These are phyloP conservation scores for Aspergillus hortae DNA, from an alignment of 2,329 filamentous ascomycete genomes.

Conservation along the genomic window DNA sequence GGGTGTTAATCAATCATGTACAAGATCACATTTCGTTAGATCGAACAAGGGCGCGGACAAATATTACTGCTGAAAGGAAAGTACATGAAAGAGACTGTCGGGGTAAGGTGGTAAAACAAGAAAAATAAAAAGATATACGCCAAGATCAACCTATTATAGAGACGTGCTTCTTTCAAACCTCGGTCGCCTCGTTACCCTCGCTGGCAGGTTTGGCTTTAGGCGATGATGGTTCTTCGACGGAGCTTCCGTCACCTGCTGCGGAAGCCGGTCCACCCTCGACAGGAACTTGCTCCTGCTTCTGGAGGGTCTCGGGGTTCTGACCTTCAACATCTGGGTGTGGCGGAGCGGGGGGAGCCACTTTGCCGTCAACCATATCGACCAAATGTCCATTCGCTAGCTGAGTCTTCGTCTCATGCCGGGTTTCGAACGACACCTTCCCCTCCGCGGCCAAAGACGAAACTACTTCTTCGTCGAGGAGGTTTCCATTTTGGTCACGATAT, in stretches of 20 bases:
- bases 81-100: slow-evolving; percentile 13
- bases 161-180: slow-evolving; percentile 17
- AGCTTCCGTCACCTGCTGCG: slow-evolving; percentile 36
- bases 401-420: slow-evolving; percentile 91
- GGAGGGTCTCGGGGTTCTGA: slow-evolving; percentile 54
- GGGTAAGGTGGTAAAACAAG: neutral
- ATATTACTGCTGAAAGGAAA: slow-evolving; percentile 14
- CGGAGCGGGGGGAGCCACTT: slow-evolving; percentile 50
- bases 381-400: slow-evolving; percentile 76
- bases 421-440: slow-evolving; percentile 94
- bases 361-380: slow-evolving; percentile 46
- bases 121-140: slow-evolving; percentile 11
- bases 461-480: slow-evolving; percentile 77
- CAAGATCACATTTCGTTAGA: slow-evolving; percentile 17
- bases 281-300: slow-evolving; percentile 32
- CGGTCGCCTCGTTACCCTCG: slow-evolving; percentile 46
- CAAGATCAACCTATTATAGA: slow-evolving; percentile 16
- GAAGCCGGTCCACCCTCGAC: slow-evolving; percentile 39
- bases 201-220: slow-evolving; percentile 45
- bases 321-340: slow-evolving; percentile 57
- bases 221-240: slow-evolving; percentile 31
- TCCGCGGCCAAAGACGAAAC: slow-evolving; percentile 68
- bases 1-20: slow-evolving; percentile 11
- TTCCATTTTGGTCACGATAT: slow-evolving; percentile 92
- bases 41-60: slow-evolving; percentile 8